These are phyloP conservation scores for Botryotinia calthae DNA, from an alignment of 2,329 filamentous ascomycete species.

Conservation along the genomic window DNA sequence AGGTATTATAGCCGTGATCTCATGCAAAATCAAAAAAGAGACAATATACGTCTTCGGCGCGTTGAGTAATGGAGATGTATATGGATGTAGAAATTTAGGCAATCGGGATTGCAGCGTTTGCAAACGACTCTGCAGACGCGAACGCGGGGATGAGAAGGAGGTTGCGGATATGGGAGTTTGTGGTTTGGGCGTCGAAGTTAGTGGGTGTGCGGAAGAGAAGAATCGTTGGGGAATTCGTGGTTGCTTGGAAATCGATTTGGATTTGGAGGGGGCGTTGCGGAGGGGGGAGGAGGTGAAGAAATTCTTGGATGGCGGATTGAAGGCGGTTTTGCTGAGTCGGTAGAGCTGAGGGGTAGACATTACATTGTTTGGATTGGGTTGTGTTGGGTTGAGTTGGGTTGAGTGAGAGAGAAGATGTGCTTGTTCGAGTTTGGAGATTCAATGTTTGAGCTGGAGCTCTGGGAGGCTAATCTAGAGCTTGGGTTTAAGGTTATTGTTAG, in stretches of 20 bases:
- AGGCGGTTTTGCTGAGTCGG: background rate
- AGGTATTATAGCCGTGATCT: slow-evolving; percentile 82
- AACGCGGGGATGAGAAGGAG: background rate
- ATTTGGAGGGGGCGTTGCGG: background rate
- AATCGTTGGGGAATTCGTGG: background rate
- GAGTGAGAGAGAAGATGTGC: background rate
- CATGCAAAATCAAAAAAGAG: slow-evolving; percentile 87
- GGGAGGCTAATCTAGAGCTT: background rate
- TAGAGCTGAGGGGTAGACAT: background rate
- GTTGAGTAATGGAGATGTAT: slow-evolving; percentile 66
- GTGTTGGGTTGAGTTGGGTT: background rate
- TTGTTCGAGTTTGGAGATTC: background rate
- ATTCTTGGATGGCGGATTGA: background rate
- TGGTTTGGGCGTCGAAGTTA: background rate
- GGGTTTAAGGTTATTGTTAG: background rate
- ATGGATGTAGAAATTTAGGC: slow-evolving; percentile 65
- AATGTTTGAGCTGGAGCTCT: background rate
- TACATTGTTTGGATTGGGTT: background rate
- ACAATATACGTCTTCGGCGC: slow-evolving; percentile 81
- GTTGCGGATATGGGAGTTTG: background rate
- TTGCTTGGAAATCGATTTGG: too few relatives aligned
- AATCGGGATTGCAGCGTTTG: slow-evolving; percentile 25
- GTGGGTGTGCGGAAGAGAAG: background rate
- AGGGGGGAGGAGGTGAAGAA: background rate
- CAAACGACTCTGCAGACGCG: background rate